Conservation (phyloP, 2,329 filamentous ascomycete genomes). For the Botrytis fragariae region DNA sequence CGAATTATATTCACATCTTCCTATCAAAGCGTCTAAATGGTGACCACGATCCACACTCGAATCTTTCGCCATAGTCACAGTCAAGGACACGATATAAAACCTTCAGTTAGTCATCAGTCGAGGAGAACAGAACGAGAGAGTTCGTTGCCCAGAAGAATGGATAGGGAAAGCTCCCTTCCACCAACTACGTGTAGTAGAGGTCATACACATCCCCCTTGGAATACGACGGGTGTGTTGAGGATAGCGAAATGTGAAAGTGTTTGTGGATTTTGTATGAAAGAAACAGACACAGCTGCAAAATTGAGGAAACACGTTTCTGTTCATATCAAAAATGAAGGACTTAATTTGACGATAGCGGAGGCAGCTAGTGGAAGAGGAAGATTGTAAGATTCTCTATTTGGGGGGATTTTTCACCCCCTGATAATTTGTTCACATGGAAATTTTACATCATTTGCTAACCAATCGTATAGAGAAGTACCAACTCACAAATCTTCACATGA, state of each 20-base stretch:
- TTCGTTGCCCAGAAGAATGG: constrained; percentile 15
- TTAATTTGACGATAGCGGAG: constrained; percentile 34
- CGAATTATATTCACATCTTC: background rate
- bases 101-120: background rate
- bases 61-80: constrained; percentile 9
- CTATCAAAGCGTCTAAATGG: constrained; percentile 4
- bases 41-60: constrained; percentile 14
- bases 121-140: constrained; percentile 4
- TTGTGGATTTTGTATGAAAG: constrained; percentile 37
- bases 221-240: constrained; percentile 31
- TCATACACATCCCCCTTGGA: constrained; percentile 35
- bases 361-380: constrained; percentile 33
- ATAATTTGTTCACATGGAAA: background rate
- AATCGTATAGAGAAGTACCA: constrained; percentile 3
- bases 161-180: constrained; percentile 23
- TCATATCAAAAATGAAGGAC: constrained; percentile 36
- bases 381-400: constrained; percentile 28
- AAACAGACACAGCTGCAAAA: constrained; percentile 36
- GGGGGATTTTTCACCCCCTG: background rate
- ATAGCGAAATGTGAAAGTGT: constrained; percentile 36
- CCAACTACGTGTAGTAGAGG: constrained; percentile 35
- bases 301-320: constrained; percentile 37
- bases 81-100: constrained; percentile 10
- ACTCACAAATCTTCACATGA: constrained; percentile 10
- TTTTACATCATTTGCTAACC: background rate